Base-by-base conservation (phyloP, 176 grass and related monocot species). In the Triticum dicoccoides region DNA sequence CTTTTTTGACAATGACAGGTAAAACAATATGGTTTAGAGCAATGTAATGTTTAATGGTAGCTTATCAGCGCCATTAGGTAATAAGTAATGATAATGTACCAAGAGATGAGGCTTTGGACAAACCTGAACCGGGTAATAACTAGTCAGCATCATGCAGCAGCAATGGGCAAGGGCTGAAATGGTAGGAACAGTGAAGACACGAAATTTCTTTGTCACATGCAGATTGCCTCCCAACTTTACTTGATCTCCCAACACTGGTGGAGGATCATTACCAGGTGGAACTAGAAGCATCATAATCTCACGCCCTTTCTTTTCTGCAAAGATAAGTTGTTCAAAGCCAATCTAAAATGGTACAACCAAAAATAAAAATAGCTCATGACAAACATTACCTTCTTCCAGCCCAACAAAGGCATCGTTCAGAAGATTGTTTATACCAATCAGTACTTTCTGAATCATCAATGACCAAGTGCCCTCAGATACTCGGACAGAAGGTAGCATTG, bases 121-220 rank as follows among this genome's bases (percentile, higher is more conserved):
- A 49, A 98, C 97, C 94, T 98, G 97, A 92, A 89, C 86, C 45
- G 94, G 88, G 84, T 94, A 96, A 81, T 92, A 81, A 88, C 88
- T 92, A 77, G 92, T 94, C 73, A 96, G 85, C 93, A 98, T 98
- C 68, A 86, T 54, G 42, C 64, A 88, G 73, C 94, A 98, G 62
- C 90, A 96, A 86, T 90, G 86, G 32, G 87, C 91, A 87, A 98
- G 88, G 69, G 76, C 86, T n/a, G 86, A 96, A 77, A 98, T 78
- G 17, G 75, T 77, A 52, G 96, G 96, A 49, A 92, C 85, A 47
- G 90, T 88, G 39, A 30, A 88, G 34, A 83, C 75, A 79, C 86
- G 69, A 59, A 98, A 89, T 82, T 88, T 89, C 87, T 89, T 98
- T 37, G 79, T 94, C 73, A 89, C 84, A 86, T 89, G 83, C 9